phyloP scores from a whole-genome alignment of 768 basidiomycete genomes.

The Vishniacozyma victoriae region DNA sequence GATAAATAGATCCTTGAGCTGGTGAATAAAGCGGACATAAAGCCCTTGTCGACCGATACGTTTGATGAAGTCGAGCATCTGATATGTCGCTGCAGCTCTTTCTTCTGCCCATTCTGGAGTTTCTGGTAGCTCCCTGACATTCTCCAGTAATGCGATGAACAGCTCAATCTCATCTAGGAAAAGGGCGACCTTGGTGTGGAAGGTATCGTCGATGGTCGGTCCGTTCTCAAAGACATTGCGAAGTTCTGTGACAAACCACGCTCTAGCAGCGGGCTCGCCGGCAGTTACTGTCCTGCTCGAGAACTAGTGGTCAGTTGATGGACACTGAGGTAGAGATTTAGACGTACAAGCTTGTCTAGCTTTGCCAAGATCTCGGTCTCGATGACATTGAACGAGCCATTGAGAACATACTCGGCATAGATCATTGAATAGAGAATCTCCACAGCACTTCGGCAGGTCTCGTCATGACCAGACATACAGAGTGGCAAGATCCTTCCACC shows the following conservation, averaged over 20 bases:
- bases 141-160: conserved; percentile 84
- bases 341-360: conserved; percentile 85
- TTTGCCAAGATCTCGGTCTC: conserved; percentile 88
- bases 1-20: conserved; percentile 52
- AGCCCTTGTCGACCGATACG: conserved; percentile 87
- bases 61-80: conserved; percentile 89
- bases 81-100: conserved; percentile 81
- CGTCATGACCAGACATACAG: conserved; percentile 91
- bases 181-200: conserved; percentile 67
- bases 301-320: conserved; percentile 50
- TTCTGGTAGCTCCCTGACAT: conserved; percentile 79
- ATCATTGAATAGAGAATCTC: conserved; percentile 95
- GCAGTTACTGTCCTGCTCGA: conserved; percentile 8
- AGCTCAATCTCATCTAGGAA: conserved; percentile 87
- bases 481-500: conserved; percentile 86
- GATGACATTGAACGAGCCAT: conserved; percentile 77
- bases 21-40: conserved; percentile 92
- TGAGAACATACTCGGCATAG: conserved; percentile 71
- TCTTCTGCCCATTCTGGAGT: conserved; percentile 93
- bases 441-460: conserved; percentile 80
- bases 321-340: conserved; percentile 54
- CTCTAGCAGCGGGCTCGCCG: conserved; percentile 74
- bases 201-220: conserved; percentile 68
- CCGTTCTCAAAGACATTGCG: conserved; percentile 75
- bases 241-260: conserved; percentile 86